phyloP scores from a whole-genome alignment of 768 basidiomycete species.

The Suillus cothurnatus region DNA sequence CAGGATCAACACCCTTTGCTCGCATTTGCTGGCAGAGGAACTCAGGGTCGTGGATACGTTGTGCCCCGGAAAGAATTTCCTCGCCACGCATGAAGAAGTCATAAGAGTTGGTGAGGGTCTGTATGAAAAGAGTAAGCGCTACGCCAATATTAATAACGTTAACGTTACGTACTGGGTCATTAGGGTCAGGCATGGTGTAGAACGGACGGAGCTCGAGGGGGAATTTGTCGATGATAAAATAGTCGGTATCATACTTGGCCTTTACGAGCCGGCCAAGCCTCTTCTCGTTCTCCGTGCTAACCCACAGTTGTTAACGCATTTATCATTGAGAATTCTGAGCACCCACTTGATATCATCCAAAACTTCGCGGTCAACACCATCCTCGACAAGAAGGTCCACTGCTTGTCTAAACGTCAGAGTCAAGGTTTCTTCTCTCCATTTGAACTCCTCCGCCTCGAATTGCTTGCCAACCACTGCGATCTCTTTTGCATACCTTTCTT shows the following conservation, averaged over 20 bases:
- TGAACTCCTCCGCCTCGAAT: conserved; percentile 96
- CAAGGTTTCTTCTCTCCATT: conserved; percentile 89
- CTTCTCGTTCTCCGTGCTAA: conserved; percentile 94
- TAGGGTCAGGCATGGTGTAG: conserved; percentile 98
- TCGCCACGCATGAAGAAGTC: conserved; percentile 99
- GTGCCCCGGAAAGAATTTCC: conserved; percentile 97
- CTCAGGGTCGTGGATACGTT: conserved; percentile 91
- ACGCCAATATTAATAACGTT: conserved; percentile 5
- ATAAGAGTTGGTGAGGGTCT: conserved; percentile 96
- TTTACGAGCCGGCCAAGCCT: conserved; percentile 87
- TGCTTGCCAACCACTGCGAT: conserved; percentile 81
- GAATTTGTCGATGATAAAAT: conserved; percentile 99
- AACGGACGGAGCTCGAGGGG: conserved; percentile 94
- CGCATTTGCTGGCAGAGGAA: conserved; percentile 86
- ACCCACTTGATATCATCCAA: conserved; percentile 90
- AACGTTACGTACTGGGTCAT: conserved; percentile 72
- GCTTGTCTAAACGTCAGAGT: conserved; percentile 87
- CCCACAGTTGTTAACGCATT: conserved; percentile 14
- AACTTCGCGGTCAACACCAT: conserved; percentile 75
- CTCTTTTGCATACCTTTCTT: conserved; percentile 76
- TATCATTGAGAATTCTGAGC: conserved; percentile 4
- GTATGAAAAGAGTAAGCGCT: conserved; percentile 12
- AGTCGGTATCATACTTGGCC: conserved; percentile 95
- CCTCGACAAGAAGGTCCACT: conserved; percentile 81
- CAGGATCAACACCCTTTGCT: conserved; percentile 85